Conservation (phyloP, 352 stramenopile species). For the Globisporangium barbulae region DNA sequence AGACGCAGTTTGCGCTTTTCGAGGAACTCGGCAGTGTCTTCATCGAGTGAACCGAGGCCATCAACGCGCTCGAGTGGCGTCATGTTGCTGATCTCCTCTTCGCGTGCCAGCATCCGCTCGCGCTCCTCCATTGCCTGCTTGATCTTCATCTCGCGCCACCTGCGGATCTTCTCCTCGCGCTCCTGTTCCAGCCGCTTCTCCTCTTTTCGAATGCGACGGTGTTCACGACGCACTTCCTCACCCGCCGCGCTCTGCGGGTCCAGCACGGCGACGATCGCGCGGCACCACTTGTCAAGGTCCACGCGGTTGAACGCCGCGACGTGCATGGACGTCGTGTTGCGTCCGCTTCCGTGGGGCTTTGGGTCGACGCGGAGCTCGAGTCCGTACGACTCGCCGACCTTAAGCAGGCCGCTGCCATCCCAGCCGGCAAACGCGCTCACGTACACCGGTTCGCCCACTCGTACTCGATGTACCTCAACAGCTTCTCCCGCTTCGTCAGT, state of each 20-base stretch:
- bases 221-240: constrained; percentile 56
- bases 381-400: constrained; percentile 67
- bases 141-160: constrained; percentile 65
- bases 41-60: constrained; percentile 62
- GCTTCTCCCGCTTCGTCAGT: background rate
- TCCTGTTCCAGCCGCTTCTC: constrained; percentile 56
- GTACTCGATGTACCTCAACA: constrained; percentile 16
- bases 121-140: constrained; percentile 53
- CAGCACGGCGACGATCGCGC: constrained; percentile 65
- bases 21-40: constrained; percentile 65
- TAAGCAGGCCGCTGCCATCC: constrained; percentile 68
- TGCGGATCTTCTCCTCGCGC: constrained; percentile 60
- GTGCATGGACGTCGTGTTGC: constrained; percentile 39
- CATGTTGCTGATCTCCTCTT: constrained; percentile 76
- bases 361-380: constrained; percentile 77
- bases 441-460: constrained; percentile 40
- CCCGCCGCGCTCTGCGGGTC: constrained; percentile 56
- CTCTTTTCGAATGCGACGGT: constrained; percentile 54
- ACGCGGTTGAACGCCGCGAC: constrained; percentile 78
- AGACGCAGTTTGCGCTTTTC: constrained; percentile 75
- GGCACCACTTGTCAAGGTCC: constrained; percentile 82
- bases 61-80: constrained; percentile 67
- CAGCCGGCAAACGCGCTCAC: constrained; percentile 70
- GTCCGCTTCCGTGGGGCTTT: constrained; percentile 25
- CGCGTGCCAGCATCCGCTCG: constrained; percentile 44